Conservation (phyloP, 306 rosid species). For the cucumber (Cucumis sativus) region DNA sequence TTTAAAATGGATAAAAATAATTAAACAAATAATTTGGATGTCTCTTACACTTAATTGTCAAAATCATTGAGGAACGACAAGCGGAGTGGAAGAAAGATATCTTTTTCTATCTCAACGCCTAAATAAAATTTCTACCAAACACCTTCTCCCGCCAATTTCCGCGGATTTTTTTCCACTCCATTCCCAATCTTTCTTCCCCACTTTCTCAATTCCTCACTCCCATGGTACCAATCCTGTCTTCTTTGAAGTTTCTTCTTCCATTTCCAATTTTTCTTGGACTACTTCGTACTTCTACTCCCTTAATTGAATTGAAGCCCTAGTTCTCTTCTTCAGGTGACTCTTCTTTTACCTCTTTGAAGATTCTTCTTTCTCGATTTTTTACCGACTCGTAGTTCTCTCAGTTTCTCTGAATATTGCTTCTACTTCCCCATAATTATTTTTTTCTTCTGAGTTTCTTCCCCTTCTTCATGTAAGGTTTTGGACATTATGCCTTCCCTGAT, state of each 20-base stretch:
- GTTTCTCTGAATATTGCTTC: not conserved
- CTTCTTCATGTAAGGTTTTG: not conserved
- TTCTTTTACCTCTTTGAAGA: not conserved
- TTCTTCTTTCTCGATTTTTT: not conserved
- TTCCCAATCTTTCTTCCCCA: not conserved
- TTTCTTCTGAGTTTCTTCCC: not conserved
- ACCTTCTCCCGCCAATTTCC: conserved; percentile 5
- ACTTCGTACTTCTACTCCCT: not conserved
- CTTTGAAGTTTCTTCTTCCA: not conserved
- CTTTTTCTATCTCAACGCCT: not conserved
- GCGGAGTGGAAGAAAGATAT: not conserved
- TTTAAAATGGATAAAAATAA: no score
- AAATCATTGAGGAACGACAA: not conserved
- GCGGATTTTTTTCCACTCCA: not conserved
- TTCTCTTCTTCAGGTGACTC: not conserved
- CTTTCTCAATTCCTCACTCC: not conserved
- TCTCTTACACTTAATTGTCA: no score
- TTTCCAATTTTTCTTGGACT: not conserved
- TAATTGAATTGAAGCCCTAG: conserved; percentile 3
- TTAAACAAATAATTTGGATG: no score
- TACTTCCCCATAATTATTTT: not conserved
- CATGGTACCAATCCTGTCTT: not conserved
- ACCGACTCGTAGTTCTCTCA: not conserved
- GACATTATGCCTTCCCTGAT: conserved; percentile 65
- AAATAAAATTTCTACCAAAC: not conserved